Conservation (phyloP, 2,329 filamentous ascomycete genomes). For the Fusarium paranaense region DNA sequence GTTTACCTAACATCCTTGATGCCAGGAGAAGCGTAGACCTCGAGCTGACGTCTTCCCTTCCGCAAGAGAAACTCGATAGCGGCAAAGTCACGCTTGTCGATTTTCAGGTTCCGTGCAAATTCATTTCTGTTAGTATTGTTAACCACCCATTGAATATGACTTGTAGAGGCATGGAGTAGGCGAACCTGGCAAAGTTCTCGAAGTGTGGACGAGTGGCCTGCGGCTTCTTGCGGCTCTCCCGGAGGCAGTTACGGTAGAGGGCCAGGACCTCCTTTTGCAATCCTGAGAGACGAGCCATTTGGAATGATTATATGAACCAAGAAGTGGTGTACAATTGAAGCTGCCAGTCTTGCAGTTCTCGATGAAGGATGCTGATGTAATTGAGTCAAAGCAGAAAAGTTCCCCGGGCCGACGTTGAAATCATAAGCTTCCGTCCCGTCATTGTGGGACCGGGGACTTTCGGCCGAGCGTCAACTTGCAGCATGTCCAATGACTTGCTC, state of each 20-base stretch:
- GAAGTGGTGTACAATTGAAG: background rate
- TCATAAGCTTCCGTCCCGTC: background rate
- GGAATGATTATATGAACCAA: background rate
- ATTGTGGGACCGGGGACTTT: constrained; percentile 24
- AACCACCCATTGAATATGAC: background rate
- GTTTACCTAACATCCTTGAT: constrained; percentile 76
- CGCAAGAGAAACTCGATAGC: constrained; percentile 88
- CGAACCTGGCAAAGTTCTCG: constrained; percentile 71
- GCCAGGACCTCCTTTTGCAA: constrained; percentile 90
- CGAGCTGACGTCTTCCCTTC: constrained; percentile 84
- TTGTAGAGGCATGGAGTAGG: background rate
- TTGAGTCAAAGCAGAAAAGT: constrained; percentile 7
- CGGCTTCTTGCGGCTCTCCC: constrained; percentile 85
- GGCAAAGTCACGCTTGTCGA: constrained; percentile 87
- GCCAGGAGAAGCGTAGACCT: constrained; percentile 81
- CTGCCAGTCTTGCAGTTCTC: background rate
- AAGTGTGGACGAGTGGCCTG: constrained; percentile 71
- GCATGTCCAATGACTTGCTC: background rate
- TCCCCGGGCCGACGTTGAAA: constrained; percentile 8
- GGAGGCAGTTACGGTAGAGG: constrained; percentile 87
- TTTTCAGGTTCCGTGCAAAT: constrained; percentile 75
- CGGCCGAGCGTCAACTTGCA: background rate
- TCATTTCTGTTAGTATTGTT: constrained; percentile 67
- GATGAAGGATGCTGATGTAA: constrained; percentile 19
- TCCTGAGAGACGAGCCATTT: constrained; percentile 71